Evolutionary conservation across 2,329 filamentous ascomycete species (phyloP).

Genomic region (Trichoderma sp.): DNA sequence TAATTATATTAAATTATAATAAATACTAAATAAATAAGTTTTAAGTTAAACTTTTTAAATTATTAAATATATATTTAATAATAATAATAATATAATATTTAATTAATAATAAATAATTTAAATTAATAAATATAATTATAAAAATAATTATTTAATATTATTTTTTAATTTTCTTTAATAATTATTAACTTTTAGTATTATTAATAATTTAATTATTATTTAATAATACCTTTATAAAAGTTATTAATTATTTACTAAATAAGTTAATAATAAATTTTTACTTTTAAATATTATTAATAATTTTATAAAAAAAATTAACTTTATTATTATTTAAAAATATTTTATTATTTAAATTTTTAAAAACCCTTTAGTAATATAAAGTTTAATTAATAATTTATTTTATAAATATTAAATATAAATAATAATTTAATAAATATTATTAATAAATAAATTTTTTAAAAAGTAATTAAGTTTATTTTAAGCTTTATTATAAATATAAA

Average conservation of each 20-base stretch:
- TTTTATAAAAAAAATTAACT: neutral
- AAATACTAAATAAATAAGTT: neutral
- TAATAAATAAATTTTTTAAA: neutral
- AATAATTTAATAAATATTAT: neutral
- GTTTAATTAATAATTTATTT: neutral
- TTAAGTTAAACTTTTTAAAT: neutral
- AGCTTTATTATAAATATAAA: neutral
- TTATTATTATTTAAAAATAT: neutral
- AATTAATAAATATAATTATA: neutral
- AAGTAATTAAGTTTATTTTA: neutral
- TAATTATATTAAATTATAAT: neutral
- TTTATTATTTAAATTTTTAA: neutral
- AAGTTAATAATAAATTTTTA: neutral
- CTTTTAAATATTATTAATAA: neutral
- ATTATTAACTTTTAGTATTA: neutral
- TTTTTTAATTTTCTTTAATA: neutral
- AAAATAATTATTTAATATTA: neutral
- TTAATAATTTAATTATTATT: neutral
- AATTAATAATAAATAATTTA: neutral
- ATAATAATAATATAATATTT: neutral
- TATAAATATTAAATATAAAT: neutral
- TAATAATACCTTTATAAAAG: neutral
- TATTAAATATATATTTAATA: neutral
- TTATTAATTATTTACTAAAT: neutral
- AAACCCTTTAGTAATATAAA: neutral